A percentile compares a stretch with the other conserved stretches of the same genome.
Evolutionary conservation across 176 grass and related monocot genomes (phyloP).

Genomic region (Thinopyrum elongatum): DNA sequence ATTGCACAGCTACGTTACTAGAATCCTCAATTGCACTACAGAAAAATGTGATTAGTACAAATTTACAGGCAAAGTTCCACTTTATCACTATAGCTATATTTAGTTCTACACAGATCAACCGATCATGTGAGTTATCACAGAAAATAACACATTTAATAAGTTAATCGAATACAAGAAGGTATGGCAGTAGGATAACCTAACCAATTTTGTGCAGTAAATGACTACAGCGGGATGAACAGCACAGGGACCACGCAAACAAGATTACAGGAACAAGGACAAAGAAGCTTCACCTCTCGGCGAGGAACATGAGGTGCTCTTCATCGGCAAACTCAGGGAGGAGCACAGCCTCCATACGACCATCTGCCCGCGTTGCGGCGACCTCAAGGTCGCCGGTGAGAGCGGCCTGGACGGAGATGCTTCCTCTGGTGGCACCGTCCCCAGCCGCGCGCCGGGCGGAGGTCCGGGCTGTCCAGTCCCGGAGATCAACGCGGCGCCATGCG

Average conservation of each 20-base stretch:
- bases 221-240: not conserved
- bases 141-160: not conserved
- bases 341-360: conserved; percentile 35
- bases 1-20: not conserved
- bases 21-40: not conserved
- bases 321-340: conserved; percentile 47
- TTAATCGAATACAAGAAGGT: not conserved
- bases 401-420: not conserved
- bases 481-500: conserved; percentile 55
- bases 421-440: not conserved
- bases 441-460: conserved; percentile 5
- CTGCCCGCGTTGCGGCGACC: conserved; percentile 7
- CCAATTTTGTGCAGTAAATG: not conserved
- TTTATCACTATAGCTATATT: not conserved
- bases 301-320: conserved; percentile 46
- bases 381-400: conserved; percentile 28
- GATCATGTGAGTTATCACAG: not conserved
- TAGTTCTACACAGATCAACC: not conserved
- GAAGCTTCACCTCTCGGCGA: conserved; percentile 49
- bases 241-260: not conserved
- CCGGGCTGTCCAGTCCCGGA: conserved; percentile 49
- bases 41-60: not conserved
- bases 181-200: not conserved
- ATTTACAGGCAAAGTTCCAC: not conserved
- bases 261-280: not conserved